Evolutionary conservation across 306 rosid genomes (phyloP).

Genomic region (Citrullus colocynthis): DNA sequence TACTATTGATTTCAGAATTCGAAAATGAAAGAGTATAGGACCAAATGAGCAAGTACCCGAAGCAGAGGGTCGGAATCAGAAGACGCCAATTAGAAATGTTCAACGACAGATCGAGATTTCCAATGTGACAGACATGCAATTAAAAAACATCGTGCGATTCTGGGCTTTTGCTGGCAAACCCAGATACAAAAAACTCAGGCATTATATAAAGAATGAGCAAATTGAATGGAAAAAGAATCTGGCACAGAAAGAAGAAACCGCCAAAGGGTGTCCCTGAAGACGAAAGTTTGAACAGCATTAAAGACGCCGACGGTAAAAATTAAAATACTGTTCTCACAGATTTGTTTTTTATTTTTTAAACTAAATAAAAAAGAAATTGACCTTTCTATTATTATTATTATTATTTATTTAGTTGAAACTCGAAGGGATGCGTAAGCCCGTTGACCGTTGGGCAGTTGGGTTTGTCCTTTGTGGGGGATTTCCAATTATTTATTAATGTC

Average conservation of each 20-base stretch:
- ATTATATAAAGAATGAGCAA: background rate
- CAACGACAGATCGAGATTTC: constrained; percentile 2
- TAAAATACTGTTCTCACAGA: background rate
- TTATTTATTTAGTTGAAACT: background rate
- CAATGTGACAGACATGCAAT: background rate
- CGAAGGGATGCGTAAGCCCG: background rate
- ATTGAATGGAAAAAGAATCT: background rate
- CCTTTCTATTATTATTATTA: background rate
- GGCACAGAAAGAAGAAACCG: background rate
- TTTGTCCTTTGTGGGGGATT: background rate
- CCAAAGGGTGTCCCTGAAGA: background rate
- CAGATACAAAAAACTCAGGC: background rate
- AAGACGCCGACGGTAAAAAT: background rate
- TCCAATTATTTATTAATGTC: background rate
- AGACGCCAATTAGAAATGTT: background rate
- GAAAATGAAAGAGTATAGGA: background rate
- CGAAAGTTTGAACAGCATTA: background rate
- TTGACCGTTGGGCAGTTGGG: background rate
- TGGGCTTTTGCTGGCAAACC: constrained; percentile 6
- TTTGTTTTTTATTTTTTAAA: background rate
- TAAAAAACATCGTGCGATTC: background rate
- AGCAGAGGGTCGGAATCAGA: background rate
- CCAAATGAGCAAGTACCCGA: background rate
- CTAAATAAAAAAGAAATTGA: background rate
- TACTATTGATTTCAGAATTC: background rate